Conservation (phyloP, 148 eudicot species). For the Amaranthus cruentus region DNA sequence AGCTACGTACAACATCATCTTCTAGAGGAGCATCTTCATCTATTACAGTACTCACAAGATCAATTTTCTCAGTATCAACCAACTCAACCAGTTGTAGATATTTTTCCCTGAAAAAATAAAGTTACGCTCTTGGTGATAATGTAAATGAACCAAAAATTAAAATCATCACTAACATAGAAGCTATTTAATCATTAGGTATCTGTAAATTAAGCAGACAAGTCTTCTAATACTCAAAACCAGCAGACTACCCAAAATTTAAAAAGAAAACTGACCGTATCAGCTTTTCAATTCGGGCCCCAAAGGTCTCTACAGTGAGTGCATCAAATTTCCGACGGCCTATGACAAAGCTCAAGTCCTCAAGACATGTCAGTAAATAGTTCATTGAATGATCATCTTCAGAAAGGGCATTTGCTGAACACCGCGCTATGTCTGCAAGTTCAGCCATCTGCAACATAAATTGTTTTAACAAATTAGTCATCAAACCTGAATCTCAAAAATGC, state of each 20-base stretch:
- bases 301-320: conserved; percentile 90
- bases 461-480: conserved; percentile 7
- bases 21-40: conserved; percentile 99
- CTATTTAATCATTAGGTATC: background rate
- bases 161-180: background rate
- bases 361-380: conserved; percentile 72
- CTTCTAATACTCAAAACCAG: background rate
- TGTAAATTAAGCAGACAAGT: background rate
- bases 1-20: conserved; percentile 92
- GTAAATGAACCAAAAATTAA: background rate
- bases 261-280: conserved; percentile 62
- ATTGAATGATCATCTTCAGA: conserved; percentile 78
- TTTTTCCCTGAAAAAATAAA: conserved; percentile 67
- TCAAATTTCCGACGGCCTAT: conserved; percentile 76
- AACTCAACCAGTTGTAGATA: conserved; percentile 87
- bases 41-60: conserved; percentile 79
- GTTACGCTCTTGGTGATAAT: background rate
- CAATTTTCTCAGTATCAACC: conserved; percentile 90
- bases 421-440: conserved; percentile 97
- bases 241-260: conserved; percentile 9
- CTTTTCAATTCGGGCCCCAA: conserved; percentile 96
- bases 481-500: background rate
- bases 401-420: conserved; percentile 78
- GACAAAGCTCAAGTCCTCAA: conserved; percentile 82
- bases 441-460: conserved; percentile 54